Evolutionary conservation across 2,329 filamentous ascomycete genomes (phyloP), one percentile per base, ranked within the genome.

Genomic region (Ceratocystis variospora): DNA sequence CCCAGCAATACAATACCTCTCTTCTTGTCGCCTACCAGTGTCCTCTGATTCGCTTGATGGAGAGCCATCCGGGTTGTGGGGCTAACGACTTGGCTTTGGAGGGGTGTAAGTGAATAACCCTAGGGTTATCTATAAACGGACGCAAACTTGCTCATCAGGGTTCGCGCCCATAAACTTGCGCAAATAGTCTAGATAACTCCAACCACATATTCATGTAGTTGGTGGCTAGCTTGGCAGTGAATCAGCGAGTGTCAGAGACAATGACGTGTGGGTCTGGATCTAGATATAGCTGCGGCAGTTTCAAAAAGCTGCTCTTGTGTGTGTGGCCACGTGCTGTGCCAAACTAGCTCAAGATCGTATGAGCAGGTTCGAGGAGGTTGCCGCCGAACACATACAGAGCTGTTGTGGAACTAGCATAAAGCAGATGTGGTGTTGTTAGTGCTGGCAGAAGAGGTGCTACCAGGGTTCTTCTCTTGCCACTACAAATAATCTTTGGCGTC

Each of bases 101-200:
- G 4, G 37, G 17, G 66, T 67, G 50, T 63, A 66, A 66, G 66
- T 57, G 1, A 17, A 1, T 25, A 69, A 66, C 66, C 66, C 66
- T 69, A 69, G 61, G 59, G 63, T 66, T 65, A 61, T 33, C 2
- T 2, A 10, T 19, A 53, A 69, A 69, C 31, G 22, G 50, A 57
- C 67, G 63, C 66, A 68, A 70, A 70, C 68, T 61, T 68, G 70
- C 70, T 71, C 70, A 71, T 69, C 70, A 67, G 61, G 66, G 68
- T 70, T 41, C 37, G 22, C 64, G 19, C 25, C 19, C 12, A 37
- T 62, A 66, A 68, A 50, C 66, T 67, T 66, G 68, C 68, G 64
- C 62, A 61, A 46, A 31, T 17, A 57, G 33, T 31, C 53, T 19
- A 31, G 55, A 37, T 37, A 31, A 28, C 55, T 12, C 4, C 55